Evolutionary conservation across 495 filamentous ascomycete species (phyloP).

Genomic region (Hypoxylon fuscum): DNA sequence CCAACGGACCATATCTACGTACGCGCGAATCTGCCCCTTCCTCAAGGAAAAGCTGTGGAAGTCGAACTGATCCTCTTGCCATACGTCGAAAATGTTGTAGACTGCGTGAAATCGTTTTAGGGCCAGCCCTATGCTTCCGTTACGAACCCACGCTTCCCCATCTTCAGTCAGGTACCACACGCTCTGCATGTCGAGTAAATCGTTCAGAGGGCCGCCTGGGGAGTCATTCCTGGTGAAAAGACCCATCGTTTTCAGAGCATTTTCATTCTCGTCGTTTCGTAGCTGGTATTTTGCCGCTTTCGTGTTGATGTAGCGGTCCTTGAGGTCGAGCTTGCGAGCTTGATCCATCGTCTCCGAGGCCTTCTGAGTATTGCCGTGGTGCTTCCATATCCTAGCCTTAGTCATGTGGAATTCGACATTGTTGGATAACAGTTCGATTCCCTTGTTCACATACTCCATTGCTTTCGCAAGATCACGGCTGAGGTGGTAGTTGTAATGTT

Average conservation of each 20-base stretch:
- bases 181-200: constrained; percentile 98
- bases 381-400: constrained; percentile 93
- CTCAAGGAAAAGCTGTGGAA: constrained; percentile 97
- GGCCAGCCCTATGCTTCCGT: constrained; percentile 82
- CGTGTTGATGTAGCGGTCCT: constrained; percentile 96
- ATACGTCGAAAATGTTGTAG: constrained; percentile 92
- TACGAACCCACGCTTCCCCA: constrained; percentile 86
- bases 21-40: constrained; percentile 94
- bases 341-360: constrained; percentile 90
- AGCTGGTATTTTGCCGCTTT: constrained; percentile 98
- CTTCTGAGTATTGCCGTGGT: constrained; percentile 80
- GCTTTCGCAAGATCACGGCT: constrained; percentile 86
- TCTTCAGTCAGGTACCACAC: constrained; percentile 98
- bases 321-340: constrained; percentile 82
- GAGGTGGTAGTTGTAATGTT: constrained; percentile 93
- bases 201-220: constrained; percentile 83
- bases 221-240: constrained; percentile 91
- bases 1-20: constrained; percentile 96
- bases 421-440: constrained; percentile 76
- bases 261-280: constrained; percentile 88
- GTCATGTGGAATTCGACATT: constrained; percentile 95
- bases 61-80: constrained; percentile 98
- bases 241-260: constrained; percentile 86
- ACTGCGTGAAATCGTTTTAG: constrained; percentile 89
- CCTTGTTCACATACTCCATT: constrained; percentile 82